Percentiles rank a stretch among this genome's conserved stretches.
Conservation (phyloP, 176 grass and related monocot species). For the Cenchrus fungigraminus region DNA sequence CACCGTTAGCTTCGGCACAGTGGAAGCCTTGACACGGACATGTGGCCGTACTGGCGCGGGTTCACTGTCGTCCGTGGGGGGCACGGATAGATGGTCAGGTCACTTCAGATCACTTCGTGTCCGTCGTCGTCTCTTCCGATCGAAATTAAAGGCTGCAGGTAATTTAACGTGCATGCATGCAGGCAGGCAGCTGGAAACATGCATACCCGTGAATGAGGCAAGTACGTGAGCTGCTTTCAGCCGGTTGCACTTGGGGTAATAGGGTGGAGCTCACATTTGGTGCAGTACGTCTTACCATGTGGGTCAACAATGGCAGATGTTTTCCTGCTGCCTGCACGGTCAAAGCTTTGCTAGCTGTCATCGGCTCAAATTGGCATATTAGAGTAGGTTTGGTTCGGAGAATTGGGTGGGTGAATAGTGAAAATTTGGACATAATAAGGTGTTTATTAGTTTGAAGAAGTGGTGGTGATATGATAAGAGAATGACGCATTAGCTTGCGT, state of each 20-base stretch:
- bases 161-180: background rate
- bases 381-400: too few species aligned
- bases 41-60: background rate
- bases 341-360: background rate
- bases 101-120: background rate
- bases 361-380: background rate
- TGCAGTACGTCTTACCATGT: background rate
- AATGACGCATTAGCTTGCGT: too few species aligned
- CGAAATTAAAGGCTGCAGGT: background rate
- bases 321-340: background rate
- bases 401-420: too few species aligned
- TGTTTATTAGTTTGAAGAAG: too few species aligned
- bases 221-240: background rate
- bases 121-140: background rate
- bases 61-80: background rate
- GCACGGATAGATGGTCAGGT: background rate
- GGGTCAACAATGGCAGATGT: slow-evolving; percentile 32
- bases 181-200: background rate
- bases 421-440: too few species aligned
- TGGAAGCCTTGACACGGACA: background rate
- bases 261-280: background rate
- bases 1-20: background rate
- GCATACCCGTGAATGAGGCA: background rate
- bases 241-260: slow-evolving; percentile 14
- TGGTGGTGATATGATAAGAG: too few species aligned